A percentile compares a stretch with the other conserved stretches of the same genome.
Conservation (phyloP, 495 filamentous ascomycete genomes). For the Podospora conica region DNA sequence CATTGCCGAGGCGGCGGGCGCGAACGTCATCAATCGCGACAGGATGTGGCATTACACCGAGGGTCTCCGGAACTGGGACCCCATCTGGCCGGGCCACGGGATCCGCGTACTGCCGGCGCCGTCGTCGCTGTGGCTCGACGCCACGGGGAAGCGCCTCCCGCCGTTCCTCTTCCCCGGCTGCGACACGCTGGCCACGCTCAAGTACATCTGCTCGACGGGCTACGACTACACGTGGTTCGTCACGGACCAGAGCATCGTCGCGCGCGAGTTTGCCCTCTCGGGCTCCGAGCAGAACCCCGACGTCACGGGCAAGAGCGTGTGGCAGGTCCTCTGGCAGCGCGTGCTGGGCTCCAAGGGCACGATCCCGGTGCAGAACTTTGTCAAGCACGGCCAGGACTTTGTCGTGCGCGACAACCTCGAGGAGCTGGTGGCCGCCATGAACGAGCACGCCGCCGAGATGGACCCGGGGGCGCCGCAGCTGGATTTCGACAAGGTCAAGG, state of each 20-base stretch:
- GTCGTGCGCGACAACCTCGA: slow-evolving; percentile 41
- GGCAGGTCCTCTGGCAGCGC: slow-evolving; percentile 39
- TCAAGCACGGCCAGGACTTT: slow-evolving; percentile 46
- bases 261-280: slow-evolving; percentile 47
- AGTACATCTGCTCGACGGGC: slow-evolving; percentile 46
- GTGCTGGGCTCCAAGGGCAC: slow-evolving; percentile 42
- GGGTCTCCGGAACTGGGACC: slow-evolving; percentile 46
- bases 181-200: slow-evolving; percentile 47
- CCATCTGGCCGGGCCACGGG: slow-evolving; percentile 48
- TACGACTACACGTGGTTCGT: slow-evolving; percentile 53
- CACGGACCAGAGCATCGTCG: slow-evolving; percentile 44
- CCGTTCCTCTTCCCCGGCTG: slow-evolving; percentile 43
- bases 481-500: slow-evolving; percentile 30
- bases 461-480: slow-evolving; percentile 31
- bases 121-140: slow-evolving; percentile 49
- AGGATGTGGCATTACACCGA: slow-evolving; percentile 54
- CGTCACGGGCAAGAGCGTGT: slow-evolving; percentile 45
- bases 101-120: slow-evolving; percentile 47
- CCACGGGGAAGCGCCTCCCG: slow-evolving; percentile 44
- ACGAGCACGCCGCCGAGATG: slow-evolving; percentile 33
- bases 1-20: slow-evolving; percentile 41
- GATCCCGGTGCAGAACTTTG: slow-evolving; percentile 42
- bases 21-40: slow-evolving; percentile 44
- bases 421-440: slow-evolving; percentile 44
- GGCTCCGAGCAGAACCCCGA: slow-evolving; percentile 52